Evolutionary conservation across 2,329 filamentous ascomycete genomes (phyloP).

Genomic region (Talaromyces sp.): DNA sequence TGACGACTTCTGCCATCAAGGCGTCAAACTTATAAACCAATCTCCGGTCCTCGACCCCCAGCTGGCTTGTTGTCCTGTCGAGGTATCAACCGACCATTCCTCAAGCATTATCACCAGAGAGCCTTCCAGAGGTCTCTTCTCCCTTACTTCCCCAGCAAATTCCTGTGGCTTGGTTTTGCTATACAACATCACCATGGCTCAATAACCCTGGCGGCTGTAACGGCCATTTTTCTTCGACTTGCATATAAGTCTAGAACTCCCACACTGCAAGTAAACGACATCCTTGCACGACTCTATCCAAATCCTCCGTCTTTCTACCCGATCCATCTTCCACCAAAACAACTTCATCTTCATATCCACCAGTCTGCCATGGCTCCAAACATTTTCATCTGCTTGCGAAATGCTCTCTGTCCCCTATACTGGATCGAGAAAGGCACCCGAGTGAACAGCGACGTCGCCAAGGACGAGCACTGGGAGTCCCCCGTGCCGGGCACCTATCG

Average conservation of each 20-base stretch:
- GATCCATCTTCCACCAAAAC: neutral
- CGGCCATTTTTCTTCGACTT: conserved; percentile 1
- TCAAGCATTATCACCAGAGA: neutral
- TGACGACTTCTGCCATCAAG: neutral
- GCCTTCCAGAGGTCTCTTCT: neutral
- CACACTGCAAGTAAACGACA: neutral
- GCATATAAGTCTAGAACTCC: neutral
- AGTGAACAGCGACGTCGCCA: conserved; percentile 32
- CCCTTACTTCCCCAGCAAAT: conserved; percentile 11
- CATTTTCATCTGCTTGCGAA: conserved; percentile 45
- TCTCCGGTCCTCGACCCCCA: neutral
- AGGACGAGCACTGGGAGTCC: conserved; percentile 44
- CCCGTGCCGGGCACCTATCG: conserved; percentile 46
- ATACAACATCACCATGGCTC: conserved; percentile 5
- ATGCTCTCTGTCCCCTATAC: conserved; percentile 43
- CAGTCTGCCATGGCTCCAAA: conserved; percentile 43
- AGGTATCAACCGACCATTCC: neutral
- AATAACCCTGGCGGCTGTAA: conserved; percentile 11
- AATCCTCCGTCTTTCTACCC: neutral
- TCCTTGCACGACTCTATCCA: neutral
- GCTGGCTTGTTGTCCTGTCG: neutral
- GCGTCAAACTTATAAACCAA: neutral
- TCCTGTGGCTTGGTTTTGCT: conserved; percentile 10
- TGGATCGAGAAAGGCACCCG: conserved; percentile 42
- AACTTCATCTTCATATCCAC: neutral